A percentile compares a stretch with the other conserved stretches of the same genome.
phyloP scores from a whole-genome alignment of 2,329 filamentous ascomycete species.

The Thielaviopsis populi region DNA sequence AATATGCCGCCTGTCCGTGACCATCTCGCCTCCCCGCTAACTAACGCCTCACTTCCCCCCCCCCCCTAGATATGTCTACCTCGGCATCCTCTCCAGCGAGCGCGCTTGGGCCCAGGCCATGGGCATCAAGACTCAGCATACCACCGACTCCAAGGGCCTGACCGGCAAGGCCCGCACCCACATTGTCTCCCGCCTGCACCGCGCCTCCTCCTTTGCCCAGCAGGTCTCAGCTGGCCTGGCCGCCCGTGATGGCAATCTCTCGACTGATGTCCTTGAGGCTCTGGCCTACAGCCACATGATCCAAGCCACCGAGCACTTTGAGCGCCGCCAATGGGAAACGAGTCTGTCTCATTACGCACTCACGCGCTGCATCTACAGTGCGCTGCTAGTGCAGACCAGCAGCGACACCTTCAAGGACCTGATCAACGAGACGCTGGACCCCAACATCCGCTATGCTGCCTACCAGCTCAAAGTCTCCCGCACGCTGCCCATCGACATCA shows the following conservation, averaged over 20 bases:
- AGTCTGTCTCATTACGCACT: conserved; percentile 64
- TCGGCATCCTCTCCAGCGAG: conserved; percentile 77
- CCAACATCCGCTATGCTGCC: conserved; percentile 83
- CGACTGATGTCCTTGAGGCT: conserved; percentile 67
- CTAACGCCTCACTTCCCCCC: not conserved
- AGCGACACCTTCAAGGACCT: conserved; percentile 77
- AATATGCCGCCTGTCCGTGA: not conserved
- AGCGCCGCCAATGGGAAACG: conserved; percentile 71
- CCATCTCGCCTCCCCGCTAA: not conserved
- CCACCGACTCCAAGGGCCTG: conserved; percentile 65
- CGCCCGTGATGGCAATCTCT: conserved; percentile 39
- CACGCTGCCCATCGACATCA: conserved; percentile 63
- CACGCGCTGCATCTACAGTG: conserved; percentile 68
- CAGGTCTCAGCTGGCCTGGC: conserved; percentile 52
- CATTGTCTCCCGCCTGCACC: conserved; percentile 73
- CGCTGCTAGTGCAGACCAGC: conserved; percentile 45
- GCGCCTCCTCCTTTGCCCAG: conserved; percentile 57
- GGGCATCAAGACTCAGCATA: conserved; percentile 75
- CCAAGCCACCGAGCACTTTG: conserved; percentile 63
- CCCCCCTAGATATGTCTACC: conserved; percentile 48
- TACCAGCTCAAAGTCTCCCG: conserved; percentile 82
- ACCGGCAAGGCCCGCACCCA: conserved; percentile 68
- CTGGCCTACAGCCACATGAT: conserved; percentile 69
- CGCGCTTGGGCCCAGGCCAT: conserved; percentile 91
- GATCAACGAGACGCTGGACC: conserved; percentile 72